phyloP scores from a whole-genome alignment of 768 basidiomycete species.

The Ramaria rubella region DNA sequence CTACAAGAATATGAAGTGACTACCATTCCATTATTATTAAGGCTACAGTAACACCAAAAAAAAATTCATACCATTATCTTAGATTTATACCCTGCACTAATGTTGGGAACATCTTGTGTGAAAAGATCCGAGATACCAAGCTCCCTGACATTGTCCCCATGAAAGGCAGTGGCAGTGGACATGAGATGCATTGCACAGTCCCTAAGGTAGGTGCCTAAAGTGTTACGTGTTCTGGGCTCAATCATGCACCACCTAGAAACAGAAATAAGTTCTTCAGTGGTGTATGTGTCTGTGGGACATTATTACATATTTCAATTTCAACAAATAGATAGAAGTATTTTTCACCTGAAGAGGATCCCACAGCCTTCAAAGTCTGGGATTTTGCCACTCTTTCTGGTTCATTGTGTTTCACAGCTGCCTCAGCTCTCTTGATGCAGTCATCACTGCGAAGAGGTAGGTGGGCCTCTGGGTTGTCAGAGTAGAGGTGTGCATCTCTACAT shows the following conservation, averaged over 20 bases:
- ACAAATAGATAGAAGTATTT: neutral
- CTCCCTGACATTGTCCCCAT: no score
- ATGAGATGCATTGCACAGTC: no score
- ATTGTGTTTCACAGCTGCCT: no score
- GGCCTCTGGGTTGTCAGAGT: no score
- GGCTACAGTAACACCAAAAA: neutral
- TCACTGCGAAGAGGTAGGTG: no score
- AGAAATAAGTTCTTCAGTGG: conserved; percentile 17
- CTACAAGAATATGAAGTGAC: neutral
- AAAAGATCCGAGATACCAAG: neutral
- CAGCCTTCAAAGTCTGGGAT: neutral
- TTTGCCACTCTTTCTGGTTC: neutral
- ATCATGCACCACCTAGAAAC: conserved; percentile 20
- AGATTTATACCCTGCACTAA: no score
- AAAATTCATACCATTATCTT: neutral
- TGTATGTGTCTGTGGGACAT: conserved; percentile 22
- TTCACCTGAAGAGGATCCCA: no score
- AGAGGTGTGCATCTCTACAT: conserved; percentile 8
- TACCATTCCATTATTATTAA: neutral
- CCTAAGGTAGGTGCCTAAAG: no score
- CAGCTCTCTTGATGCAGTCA: no score
- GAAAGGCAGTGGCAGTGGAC: no score
- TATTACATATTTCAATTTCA: neutral
- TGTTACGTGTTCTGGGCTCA: neutral
- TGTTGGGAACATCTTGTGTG: neutral